Evolutionary conservation across 192 early-diverging fungal species (phyloP), one percentile per base, ranked within the genome.

Genomic region (Coemansia sp.): DNA sequence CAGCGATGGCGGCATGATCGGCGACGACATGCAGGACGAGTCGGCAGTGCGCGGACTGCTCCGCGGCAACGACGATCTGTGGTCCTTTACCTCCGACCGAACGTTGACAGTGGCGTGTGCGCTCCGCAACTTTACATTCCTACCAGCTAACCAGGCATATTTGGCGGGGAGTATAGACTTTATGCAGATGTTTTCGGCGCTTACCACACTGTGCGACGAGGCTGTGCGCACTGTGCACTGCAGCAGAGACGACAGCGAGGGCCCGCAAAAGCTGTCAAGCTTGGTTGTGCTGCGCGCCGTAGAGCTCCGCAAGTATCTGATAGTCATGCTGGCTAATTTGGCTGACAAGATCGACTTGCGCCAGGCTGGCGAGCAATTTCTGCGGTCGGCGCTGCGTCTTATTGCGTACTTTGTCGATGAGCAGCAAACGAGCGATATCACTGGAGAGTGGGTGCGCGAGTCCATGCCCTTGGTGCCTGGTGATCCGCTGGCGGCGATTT

Each of bases 11-110:
- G 76, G 70, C 11, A 67, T 78, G 41, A 54, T 75, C 36, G 76
- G 73, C 33, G 81, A 84, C 51, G 76, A 78, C 54, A 70, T 77
- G 73, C 76, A 84, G 46, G 81, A 84, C 59, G 42, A 43, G 34
- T 69, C 70, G 22, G 70, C 81, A 4, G 76, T 78, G 41, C 73
- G 73, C 27, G 81, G 81, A 8, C 49, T 78, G 71, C 66, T 78
- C 18, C 76, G 46, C 16, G 76, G 81, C 67, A 69, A 67, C 68
- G 71, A 73, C 46, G 73, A 65, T 4, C 67, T 84, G 65, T 84
- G 81, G 81, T 72, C 73, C 40, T 84, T 84, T 63, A 84, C 81
- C 34, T 78, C 81, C 24, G 76, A 84, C 55, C 81, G 76, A 29
- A 75, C 81, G 43, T 64, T 84, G 81, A 70, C 76, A 1, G 76